phyloP scores from a whole-genome alignment of 768 basidiomycete genomes.

The Pleurotus giganteus region DNA sequence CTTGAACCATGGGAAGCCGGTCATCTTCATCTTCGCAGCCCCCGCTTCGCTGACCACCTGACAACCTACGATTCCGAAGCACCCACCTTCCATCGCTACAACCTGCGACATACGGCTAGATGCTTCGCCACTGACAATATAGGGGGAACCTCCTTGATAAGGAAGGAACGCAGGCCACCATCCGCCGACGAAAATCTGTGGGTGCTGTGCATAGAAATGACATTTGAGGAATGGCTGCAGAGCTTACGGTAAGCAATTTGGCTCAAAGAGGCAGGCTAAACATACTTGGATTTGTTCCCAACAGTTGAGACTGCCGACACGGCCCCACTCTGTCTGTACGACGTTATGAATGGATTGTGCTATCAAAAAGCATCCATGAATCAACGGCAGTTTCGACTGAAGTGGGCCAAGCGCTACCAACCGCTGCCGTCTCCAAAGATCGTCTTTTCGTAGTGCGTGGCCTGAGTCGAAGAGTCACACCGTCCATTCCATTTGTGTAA shows the following conservation, averaged over 20 bases:
- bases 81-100: slow-evolving; percentile 29
- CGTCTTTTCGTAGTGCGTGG: slow-evolving; percentile 29
- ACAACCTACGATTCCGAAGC: slow-evolving; percentile 26
- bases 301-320: slow-evolving; percentile 27
- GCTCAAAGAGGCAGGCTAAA: background rate
- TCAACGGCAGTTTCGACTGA: background rate
- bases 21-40: slow-evolving; percentile 26
- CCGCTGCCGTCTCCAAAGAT: slow-evolving; percentile 28
- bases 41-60: slow-evolving; percentile 26
- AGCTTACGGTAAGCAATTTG: background rate
- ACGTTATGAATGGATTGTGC: slow-evolving; percentile 29
- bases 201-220: slow-evolving; percentile 28
- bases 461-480: slow-evolving; percentile 16
- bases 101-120: slow-evolving; percentile 27
- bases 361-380: background rate
- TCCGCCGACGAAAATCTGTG: slow-evolving; percentile 27
- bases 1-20: slow-evolving; percentile 26
- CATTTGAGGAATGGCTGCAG: slow-evolving; percentile 26
- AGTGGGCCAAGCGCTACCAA: slow-evolving; percentile 11
- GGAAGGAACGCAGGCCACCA: slow-evolving; percentile 31
- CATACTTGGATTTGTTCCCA: slow-evolving; percentile 28
- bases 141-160: slow-evolving; percentile 23
- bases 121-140: slow-evolving; percentile 27
- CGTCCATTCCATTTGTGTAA: background rate
- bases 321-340: slow-evolving; percentile 25